A percentile compares a stretch with the other conserved stretches of the same genome.
phyloP scores from a whole-genome alignment of 805 yeast genomes.

The Lachancea kluyveri region DNA sequence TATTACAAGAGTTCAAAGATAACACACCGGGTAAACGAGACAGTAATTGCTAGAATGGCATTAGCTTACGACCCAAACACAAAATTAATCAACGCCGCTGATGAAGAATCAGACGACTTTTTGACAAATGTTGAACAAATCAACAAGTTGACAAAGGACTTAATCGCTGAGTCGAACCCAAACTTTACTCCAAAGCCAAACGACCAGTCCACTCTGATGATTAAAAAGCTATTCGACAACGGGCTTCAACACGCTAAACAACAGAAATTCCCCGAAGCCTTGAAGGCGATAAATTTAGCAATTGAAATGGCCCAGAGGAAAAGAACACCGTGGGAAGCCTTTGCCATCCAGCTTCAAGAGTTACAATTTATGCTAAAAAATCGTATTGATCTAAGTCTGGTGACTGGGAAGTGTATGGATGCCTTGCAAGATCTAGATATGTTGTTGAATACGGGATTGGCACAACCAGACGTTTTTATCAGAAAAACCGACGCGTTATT shows the following conservation, averaged over 20 bases:
- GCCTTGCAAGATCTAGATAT: constrained; percentile 69
- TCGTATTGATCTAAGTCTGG: constrained; percentile 62
- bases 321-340: constrained; percentile 68
- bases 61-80: constrained; percentile 25
- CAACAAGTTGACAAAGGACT: constrained; percentile 30
- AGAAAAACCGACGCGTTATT: constrained; percentile 61
- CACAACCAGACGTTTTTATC: constrained; percentile 62
- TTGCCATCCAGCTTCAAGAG: constrained; percentile 67
- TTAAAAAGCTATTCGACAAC: constrained; percentile 57
- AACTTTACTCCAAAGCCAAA: constrained; percentile 50
- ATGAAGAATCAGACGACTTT: constrained; percentile 10
- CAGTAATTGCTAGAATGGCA: constrained; percentile 5
- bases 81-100: constrained; percentile 18
- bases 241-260: constrained; percentile 52
- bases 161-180: constrained; percentile 39
- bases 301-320: constrained; percentile 56
- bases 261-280: constrained; percentile 51
- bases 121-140: constrained; percentile 28
- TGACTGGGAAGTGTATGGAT: constrained; percentile 45
- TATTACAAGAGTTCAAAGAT: too few species aligned
- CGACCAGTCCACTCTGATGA: constrained; percentile 44
- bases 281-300: constrained; percentile 58
- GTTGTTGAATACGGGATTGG: constrained; percentile 51
- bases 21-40: too few species aligned
- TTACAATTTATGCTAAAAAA: constrained; percentile 59